phyloP scores from a whole-genome alignment of 129 eudicot genomes.

The Flaveria brownii region DNA sequence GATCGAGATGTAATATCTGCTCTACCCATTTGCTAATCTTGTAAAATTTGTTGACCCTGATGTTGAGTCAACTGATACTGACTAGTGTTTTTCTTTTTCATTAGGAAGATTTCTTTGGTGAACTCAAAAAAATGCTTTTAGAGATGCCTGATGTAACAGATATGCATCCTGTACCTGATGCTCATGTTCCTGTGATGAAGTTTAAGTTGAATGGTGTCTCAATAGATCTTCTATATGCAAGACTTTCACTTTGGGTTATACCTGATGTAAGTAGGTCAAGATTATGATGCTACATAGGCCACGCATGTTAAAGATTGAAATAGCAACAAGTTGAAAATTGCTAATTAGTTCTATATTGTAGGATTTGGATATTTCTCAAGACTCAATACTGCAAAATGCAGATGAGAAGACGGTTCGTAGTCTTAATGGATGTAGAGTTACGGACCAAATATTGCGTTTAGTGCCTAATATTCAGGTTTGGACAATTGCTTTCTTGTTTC shows the following conservation, averaged over 20 bases:
- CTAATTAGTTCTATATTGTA: conserved; percentile 31
- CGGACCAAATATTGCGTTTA: conserved; percentile 84
- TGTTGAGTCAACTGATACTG: conserved; percentile 17
- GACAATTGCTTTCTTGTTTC: conserved; percentile 4
- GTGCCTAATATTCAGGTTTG: conserved; percentile 93
- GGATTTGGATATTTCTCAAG: conserved; percentile 96
- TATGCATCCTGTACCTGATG: conserved; percentile 89
- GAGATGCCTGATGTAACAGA: conserved; percentile 92
- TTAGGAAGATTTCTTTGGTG: conserved; percentile 94
- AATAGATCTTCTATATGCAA: conserved; percentile 94
- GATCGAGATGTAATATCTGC: conserved; percentile 55
- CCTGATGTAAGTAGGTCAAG: conserved; percentile 67
- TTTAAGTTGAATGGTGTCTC: conserved; percentile 92
- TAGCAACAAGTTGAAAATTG: not conserved
- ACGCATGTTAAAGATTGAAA: not conserved
- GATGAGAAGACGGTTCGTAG: conserved; percentile 95
- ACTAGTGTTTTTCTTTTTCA: conserved; percentile 7
- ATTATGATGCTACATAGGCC: conserved; percentile 3
- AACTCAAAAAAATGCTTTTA: conserved; percentile 75
- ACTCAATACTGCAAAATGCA: conserved; percentile 83
- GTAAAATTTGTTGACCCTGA: not conserved
- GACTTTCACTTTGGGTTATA: conserved; percentile 81
- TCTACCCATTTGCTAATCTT: conserved; percentile 1
- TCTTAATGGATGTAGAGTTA: conserved; percentile 96
- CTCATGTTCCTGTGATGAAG: conserved; percentile 88